Evolutionary conservation across 257 asterid species (phyloP), one percentile per base, ranked within the genome.

Genomic region (Nemophila menziesii): DNA sequence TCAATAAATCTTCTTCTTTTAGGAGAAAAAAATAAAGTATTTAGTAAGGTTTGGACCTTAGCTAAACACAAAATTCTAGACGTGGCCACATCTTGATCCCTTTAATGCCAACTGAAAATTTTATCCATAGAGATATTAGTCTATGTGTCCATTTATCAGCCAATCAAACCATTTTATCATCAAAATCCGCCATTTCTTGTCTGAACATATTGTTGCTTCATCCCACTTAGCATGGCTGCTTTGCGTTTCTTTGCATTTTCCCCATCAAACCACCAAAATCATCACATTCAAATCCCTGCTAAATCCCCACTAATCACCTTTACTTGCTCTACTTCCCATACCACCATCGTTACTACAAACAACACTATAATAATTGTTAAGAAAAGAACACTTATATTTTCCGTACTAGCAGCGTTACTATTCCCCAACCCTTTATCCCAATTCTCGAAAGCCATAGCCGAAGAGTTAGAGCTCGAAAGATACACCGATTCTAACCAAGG

Each of bases 401-500:
- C 69, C 16, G 20, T 68, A 42, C 18, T 46, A 29, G 56, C 54
- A 2, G 24, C 51, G 13, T 33, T 57, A 5, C 10, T 63, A 15
- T 19, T 54, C 4, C 41, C 47, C 27, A 21, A 33, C 12, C 27
- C 54, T 37, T 19, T 61, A 4, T 16, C 48, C 3, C 46, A 27
- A 24, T 48, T 43, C 16, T 60, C 83, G 9, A 33, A 39, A 14
- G 80, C 92, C 5, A 11, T 55, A 24, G 76, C 72, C 20, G 19
- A 77, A 48, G 55, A 49, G 11, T 26, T 70, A 58, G 74, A 79
- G 54, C 90, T 89, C 22, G 49, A 67, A 21, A 70, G 71, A 63
- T 89, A 78, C 70, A 68, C 79, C 1, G 92, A 89, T 69, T 37
- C 75, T 15, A 45, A 49, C 12, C 63, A 80, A 52, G 95, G 95